phyloP scores from a whole-genome alignment of 2,329 filamentous ascomycete genomes.

The Graphium sp. region DNA sequence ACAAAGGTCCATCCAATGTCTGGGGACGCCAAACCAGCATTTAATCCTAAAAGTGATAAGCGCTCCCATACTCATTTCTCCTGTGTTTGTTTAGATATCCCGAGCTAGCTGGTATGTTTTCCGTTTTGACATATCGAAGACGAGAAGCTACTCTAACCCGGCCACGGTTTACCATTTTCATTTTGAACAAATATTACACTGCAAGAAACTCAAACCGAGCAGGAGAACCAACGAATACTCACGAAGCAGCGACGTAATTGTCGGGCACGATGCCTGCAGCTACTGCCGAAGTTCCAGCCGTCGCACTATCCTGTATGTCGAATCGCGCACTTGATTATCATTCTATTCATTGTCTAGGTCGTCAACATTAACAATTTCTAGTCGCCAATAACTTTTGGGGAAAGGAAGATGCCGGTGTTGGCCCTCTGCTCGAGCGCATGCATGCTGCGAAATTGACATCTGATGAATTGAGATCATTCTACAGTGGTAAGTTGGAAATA shows the following conservation, averaged over 20 bases:
- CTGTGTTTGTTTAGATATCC: too few relatives aligned
- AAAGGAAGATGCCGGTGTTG: conserved; percentile 92
- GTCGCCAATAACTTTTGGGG: conserved; percentile 99
- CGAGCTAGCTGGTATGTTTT: too few relatives aligned
- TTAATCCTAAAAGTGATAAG: too few relatives aligned
- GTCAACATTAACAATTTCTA: conserved; percentile 16
- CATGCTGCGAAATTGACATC: conserved; percentile 83
- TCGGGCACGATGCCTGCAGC: conserved; percentile 37
- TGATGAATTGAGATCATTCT: conserved; percentile 87
- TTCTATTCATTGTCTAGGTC: background rate
- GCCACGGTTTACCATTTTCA: too few relatives aligned
- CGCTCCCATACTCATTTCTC: too few relatives aligned
- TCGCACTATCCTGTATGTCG: conserved; percentile 48
- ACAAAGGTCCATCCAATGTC: too few relatives aligned
- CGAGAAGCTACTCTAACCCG: too few relatives aligned
- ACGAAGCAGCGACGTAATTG: background rate
- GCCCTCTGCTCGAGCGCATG: conserved; percentile 86
- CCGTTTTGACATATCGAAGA: too few relatives aligned
- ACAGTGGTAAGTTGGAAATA: conserved; percentile 42
- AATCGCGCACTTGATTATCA: background rate
- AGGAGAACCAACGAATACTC: conserved; percentile 8
- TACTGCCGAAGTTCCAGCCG: conserved; percentile 43
- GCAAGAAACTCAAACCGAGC: too few relatives aligned
- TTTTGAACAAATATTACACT: too few relatives aligned
- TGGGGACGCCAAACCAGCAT: too few relatives aligned